Base-by-base conservation (phyloP, 208 protist species). In the Hexamita inflata region DNA sequence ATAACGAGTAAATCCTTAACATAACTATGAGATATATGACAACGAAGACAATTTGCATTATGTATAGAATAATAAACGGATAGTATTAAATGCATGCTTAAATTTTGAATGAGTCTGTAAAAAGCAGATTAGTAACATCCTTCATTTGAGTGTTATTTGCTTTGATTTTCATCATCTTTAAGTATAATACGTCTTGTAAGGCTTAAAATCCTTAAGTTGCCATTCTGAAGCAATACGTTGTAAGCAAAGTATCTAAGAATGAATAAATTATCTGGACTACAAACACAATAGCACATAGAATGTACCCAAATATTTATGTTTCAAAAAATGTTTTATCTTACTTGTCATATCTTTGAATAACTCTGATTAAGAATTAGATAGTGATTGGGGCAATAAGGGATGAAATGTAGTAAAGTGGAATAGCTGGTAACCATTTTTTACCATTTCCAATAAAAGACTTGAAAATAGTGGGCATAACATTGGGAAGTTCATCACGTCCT, bases 61-160 rank as follows among this genome's bases (percentile, higher is more conserved):
- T 82, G 45, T 39, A 62, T 34, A 64, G 73, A 42, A 75, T 80
- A 11, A 84, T 26, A 30, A 78, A 68, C 49, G 80, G 66, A 29
- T 77, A 0, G 39, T 77, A 73, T 28, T 68, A 39, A 29, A 75
- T 65, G 34, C 80, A 45, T 30, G 78, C 75, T 73, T 75, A 28
- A 26, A 86, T 53, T 19, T 2, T 57, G 9, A 11, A 53, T 0
- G 73, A 64, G 66, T 84, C 82, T 28, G 75, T 73, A 19, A 75
- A 61, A 78, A 86, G 82, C 57, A 86, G 62, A 75, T 89, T 87
- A n/a, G 84, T 78, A 65, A 89, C 81, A 62, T 86, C 78, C 64
- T 84, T 53, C 4, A 53, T 53, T 19, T 53, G 19, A 53, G 45
- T 53, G 19, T 53, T 53, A 53, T 53, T 53, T 24, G 45, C 45